phyloP scores from a whole-genome alignment of 2,329 filamentous ascomycete genomes.

The Aureobasidium melanogenum region DNA sequence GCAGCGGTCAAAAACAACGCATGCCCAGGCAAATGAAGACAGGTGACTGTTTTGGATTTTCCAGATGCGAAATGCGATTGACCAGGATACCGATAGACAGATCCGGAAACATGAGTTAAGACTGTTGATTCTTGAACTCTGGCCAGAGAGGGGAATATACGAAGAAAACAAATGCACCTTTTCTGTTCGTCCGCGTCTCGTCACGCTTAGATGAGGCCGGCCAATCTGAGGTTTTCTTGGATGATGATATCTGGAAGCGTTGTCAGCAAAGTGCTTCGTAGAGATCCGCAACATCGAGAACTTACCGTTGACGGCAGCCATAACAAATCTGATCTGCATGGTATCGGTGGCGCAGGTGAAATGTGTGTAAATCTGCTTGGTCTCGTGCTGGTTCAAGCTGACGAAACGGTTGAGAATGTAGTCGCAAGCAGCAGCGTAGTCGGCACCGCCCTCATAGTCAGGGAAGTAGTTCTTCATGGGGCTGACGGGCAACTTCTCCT shows the following conservation, averaged over 20 bases:
- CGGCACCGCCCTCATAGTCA: conserved; percentile 82
- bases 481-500: conserved; percentile 64
- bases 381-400: conserved; percentile 90
- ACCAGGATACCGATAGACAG: not conserved
- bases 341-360: conserved; percentile 99
- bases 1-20: not conserved
- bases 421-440: conserved; percentile 92
- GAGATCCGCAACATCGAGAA: conserved; percentile 13
- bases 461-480: conserved; percentile 71
- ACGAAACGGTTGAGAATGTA: conserved; percentile 99
- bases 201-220: conserved; percentile 72
- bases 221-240: conserved; percentile 95
- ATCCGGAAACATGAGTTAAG: not conserved
- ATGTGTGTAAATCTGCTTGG: conserved; percentile 99
- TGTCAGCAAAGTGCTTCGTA: conserved; percentile 33
- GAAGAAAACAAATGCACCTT: not conserved
- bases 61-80: not conserved
- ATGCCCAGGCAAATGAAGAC: not conserved
- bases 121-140: conserved; percentile 7
- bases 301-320: conserved; percentile 97
- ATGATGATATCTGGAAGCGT: conserved; percentile 85
- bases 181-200: not conserved
- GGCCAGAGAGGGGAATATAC: not conserved
- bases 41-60: not conserved
- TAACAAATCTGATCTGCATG: conserved; percentile 98